Conservation (phyloP, 371 early-diverging fungal species). For the Apophysomyces trapeziformis region DNA sequence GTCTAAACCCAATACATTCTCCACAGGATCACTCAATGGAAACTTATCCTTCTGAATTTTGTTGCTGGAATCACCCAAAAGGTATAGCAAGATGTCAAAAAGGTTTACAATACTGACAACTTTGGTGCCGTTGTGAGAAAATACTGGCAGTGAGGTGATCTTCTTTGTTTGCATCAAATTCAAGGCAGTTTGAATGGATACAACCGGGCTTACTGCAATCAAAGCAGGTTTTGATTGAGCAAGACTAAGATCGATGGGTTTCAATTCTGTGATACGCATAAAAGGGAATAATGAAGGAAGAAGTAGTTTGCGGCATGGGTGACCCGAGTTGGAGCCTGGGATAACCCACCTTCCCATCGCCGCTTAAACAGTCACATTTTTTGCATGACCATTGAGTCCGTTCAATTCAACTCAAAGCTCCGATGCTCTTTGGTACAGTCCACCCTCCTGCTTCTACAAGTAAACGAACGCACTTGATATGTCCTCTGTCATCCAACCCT, state of each 20-base stretch:
- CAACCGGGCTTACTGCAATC: slow-evolving; percentile 55
- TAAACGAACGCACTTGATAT: too few relatives aligned
- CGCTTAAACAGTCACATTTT: too few relatives aligned
- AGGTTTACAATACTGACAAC: slow-evolving; percentile 62
- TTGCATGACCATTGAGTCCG: too few relatives aligned
- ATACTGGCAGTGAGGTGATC: slow-evolving; percentile 63
- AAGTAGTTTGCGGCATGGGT: not conserved
- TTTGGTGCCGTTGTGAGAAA: slow-evolving; percentile 55
- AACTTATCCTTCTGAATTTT: slow-evolving; percentile 46
- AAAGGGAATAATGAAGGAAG: slow-evolving; percentile 1
- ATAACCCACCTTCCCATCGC: too few relatives aligned
- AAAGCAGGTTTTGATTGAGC: slow-evolving; percentile 42
- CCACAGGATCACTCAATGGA: slow-evolving; percentile 49
- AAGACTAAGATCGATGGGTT: slow-evolving; percentile 40
- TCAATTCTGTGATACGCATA: slow-evolving; percentile 31
- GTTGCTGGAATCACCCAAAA: slow-evolving; percentile 30
- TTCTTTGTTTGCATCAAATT: slow-evolving; percentile 44
- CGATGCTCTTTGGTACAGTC: too few relatives aligned
- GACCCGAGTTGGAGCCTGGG: not conserved
- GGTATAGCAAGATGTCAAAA: slow-evolving; percentile 57
- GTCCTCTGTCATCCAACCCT: too few relatives aligned
- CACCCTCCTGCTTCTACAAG: too few relatives aligned
- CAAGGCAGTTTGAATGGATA: slow-evolving; percentile 55
- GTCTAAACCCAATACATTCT: slow-evolving; percentile 62
- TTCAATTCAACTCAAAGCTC: too few relatives aligned